Evolutionary conservation across 2,329 filamentous ascomycete species (phyloP).

Genomic region (Kalmusia sp.): DNA sequence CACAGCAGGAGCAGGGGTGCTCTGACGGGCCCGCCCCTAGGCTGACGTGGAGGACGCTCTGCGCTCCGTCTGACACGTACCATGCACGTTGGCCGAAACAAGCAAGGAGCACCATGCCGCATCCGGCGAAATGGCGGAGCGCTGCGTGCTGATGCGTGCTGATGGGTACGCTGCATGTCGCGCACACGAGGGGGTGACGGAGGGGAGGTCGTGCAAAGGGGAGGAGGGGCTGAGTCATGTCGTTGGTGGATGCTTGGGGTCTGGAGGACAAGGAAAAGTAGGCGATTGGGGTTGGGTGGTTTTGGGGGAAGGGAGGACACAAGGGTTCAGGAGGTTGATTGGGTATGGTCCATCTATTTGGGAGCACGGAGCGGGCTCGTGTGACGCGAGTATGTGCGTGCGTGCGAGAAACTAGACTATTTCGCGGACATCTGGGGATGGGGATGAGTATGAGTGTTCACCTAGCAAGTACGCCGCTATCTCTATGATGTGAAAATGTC

Average conservation of each 20-base stretch:
- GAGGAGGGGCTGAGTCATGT: neutral
- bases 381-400: too few relatives aligned
- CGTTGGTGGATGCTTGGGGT: neutral
- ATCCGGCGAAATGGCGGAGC: slow-evolving; percentile 7
- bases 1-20: neutral
- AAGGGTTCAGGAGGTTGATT: slow-evolving; percentile 9
- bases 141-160: neutral
- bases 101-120: slow-evolving; percentile 11
- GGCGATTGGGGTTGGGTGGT: too few relatives aligned
- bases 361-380: neutral
- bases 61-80: slow-evolving; percentile 21
- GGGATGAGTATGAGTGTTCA: neutral
- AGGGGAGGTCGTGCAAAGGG: neutral
- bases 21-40: slow-evolving; percentile 3
- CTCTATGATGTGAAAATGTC: slow-evolving; percentile 5
- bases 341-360: slow-evolving; percentile 15
- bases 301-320: neutral
- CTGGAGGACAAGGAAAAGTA: neutral
- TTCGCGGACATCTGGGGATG: too few relatives aligned
- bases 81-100: slow-evolving; percentile 18
- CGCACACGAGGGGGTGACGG: neutral
- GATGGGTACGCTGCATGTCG: neutral
- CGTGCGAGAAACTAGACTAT: too few relatives aligned
- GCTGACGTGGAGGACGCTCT: slow-evolving; percentile 6
- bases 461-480: neutral